A percentile compares a stretch with the other conserved stretches of the same genome.
Evolutionary conservation across 2,329 filamentous ascomycete genomes (phyloP).

Genomic region (Cucurbitaria berberidis): DNA sequence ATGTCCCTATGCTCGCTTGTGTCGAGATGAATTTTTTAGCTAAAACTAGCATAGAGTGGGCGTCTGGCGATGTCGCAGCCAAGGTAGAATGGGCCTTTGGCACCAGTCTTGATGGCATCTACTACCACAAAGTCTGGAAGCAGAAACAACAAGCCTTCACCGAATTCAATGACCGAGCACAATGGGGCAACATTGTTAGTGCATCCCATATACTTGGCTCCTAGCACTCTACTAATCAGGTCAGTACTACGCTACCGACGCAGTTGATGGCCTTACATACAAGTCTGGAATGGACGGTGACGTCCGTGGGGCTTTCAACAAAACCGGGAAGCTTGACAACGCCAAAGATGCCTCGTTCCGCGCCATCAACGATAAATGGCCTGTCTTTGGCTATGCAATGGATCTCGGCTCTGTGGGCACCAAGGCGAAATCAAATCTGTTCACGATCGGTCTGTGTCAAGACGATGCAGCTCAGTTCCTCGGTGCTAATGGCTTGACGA

Average conservation of each 20-base stretch:
- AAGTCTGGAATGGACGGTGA: conserved; percentile 55
- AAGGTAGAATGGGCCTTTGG: conserved; percentile 68
- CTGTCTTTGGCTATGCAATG: conserved; percentile 61
- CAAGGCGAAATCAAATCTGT: conserved; percentile 50
- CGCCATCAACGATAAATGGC: conserved; percentile 57
- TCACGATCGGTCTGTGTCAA: conserved; percentile 59
- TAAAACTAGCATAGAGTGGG: conserved; percentile 65
- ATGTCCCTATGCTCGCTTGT: conserved; percentile 29
- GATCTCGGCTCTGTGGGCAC: conserved; percentile 56
- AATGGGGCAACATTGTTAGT: conserved; percentile 58
- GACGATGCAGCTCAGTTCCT: conserved; percentile 58
- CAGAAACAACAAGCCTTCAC: conserved; percentile 56
- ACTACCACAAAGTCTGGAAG: conserved; percentile 65
- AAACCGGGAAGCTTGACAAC: conserved; percentile 53
- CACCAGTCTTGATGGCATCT: conserved; percentile 47
- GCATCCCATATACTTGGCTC: too few species aligned
- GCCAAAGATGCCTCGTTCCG: conserved; percentile 58
- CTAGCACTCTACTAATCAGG: neutral
- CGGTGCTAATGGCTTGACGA: conserved; percentile 48
- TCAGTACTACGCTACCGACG: conserved; percentile 59
- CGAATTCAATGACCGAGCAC: conserved; percentile 55
- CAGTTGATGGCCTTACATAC: conserved; percentile 49
- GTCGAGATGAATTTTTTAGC: neutral
- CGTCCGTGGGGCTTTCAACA: conserved; percentile 56
- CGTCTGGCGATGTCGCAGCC: conserved; percentile 65